These are phyloP conservation scores for Acanthamoeba royreba DNA, from an alignment of 208 protist genomes.

Conservation along the genomic window DNA sequence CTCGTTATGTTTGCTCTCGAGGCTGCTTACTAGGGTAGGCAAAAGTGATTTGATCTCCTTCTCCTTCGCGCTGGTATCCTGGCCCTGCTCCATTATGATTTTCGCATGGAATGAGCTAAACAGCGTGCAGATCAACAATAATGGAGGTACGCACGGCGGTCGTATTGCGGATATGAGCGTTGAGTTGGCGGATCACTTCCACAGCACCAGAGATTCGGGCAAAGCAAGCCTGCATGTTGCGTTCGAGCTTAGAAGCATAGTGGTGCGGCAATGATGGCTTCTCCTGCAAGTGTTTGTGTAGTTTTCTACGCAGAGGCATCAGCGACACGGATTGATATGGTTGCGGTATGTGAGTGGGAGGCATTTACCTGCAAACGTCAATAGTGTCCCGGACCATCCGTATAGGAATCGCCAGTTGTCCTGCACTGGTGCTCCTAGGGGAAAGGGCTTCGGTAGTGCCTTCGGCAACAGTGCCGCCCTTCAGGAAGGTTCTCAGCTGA, in stretches of 20 bases:
- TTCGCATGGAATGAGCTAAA: background rate
- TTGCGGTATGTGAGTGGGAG: background rate
- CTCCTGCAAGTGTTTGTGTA: slow-evolving; percentile 21
- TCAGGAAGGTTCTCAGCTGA: background rate
- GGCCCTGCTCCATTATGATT: background rate
- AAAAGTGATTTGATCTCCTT: background rate
- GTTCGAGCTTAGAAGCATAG: slow-evolving; percentile 28
- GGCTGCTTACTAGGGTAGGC: background rate
- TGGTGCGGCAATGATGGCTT: slow-evolving; percentile 16
- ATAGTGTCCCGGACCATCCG: background rate
- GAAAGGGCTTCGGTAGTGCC: background rate
- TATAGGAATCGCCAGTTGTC: background rate
- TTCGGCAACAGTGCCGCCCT: background rate
- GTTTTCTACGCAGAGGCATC: background rate
- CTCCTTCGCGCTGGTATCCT: background rate
- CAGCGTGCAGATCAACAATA: background rate
- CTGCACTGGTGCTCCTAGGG: background rate
- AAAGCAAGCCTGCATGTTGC: background rate
- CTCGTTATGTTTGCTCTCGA: background rate
- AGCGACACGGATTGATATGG: no score
- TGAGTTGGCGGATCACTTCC: background rate
- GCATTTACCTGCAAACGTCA: slow-evolving; percentile 26
- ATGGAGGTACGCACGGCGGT: background rate
- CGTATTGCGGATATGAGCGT: background rate
- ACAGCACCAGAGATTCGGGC: background rate